These are phyloP conservation scores for Pythium coloratum DNA, from an alignment of 352 stramenopile genomes.

Conservation along the genomic window DNA sequence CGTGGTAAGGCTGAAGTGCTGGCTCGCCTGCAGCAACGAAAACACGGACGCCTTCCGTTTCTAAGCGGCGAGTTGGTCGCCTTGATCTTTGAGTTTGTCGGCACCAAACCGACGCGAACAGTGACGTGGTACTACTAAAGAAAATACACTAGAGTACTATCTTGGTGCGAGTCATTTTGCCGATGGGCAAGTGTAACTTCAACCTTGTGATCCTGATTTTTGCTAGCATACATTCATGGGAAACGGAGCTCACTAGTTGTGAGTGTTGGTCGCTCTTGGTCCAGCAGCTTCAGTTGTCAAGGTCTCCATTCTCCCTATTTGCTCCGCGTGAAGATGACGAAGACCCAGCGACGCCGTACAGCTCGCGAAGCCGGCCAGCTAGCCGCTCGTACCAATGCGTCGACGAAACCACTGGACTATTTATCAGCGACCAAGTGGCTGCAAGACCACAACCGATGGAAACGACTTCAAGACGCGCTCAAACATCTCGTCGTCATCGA, in stretches of 20 bases:
- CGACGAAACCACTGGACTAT: not conserved
- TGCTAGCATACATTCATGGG: not conserved
- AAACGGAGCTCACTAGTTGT: not conserved
- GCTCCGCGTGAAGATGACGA: not conserved
- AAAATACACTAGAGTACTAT: too few species aligned
- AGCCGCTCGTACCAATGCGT: too few species aligned
- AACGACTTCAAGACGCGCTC: not conserved
- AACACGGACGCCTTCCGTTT: not conserved
- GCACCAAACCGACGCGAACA: not conserved
- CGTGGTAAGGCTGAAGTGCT: constrained; percentile 1
- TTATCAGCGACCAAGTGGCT: not conserved
- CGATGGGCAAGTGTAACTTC: not conserved
- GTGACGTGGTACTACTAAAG: not conserved
- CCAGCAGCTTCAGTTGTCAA: not conserved
- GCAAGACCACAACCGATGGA: not conserved
- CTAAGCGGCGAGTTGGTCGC: not conserved
- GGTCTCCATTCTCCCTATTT: not conserved
- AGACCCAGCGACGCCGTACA: not conserved
- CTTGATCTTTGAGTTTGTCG: not conserved
- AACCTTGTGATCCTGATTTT: not conserved
- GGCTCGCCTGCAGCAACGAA: not conserved
- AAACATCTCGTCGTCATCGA: not conserved
- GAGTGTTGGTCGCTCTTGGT: not conserved
- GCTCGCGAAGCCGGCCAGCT: not conserved
- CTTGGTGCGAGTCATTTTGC: too few species aligned